Percentiles rank a stretch among this genome's conserved stretches.
These are phyloP conservation scores for Oenanthe sinensis DNA, from an alignment of 129 eudicot genomes.

Conservation along the genomic window DNA sequence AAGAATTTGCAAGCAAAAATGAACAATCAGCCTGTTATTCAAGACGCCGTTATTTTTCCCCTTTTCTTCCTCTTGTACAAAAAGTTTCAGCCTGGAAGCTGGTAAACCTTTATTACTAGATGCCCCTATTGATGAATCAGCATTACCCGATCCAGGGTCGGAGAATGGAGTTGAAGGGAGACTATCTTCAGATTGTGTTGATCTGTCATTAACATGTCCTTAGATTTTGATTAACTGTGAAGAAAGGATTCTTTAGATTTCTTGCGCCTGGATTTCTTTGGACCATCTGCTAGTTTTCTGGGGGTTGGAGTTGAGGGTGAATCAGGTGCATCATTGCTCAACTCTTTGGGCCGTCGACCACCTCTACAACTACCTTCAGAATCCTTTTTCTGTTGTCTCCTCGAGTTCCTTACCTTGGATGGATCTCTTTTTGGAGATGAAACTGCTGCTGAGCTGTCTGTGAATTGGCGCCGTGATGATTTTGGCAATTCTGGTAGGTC, in stretches of 20 bases:
- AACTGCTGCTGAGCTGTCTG: neutral
- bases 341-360: neutral
- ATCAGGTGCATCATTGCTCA: neutral
- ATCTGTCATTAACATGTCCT: neutral
- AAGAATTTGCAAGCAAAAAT: constrained; percentile 4
- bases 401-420: constrained; percentile 9
- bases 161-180: constrained; percentile 8
- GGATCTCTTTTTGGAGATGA: neutral
- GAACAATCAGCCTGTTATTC: neutral
- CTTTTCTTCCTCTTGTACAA: constrained; percentile 27
- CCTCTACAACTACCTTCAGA: neutral
- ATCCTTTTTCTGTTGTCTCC: neutral
- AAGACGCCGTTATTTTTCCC: constrained; percentile 14
- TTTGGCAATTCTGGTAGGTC: constrained; percentile 10
- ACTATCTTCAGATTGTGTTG: neutral
- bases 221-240: neutral
- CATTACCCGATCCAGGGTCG: constrained; percentile 21
- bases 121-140: constrained; percentile 3
- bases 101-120: neutral
- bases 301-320: neutral
- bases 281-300: neutral
- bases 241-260: neutral
- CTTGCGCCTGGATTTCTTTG: neutral
- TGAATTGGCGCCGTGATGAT: neutral
- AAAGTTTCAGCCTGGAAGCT: constrained; percentile 8